phyloP scores from a whole-genome alignment of 305 asterid genomes.

The Rubia peregrina region DNA sequence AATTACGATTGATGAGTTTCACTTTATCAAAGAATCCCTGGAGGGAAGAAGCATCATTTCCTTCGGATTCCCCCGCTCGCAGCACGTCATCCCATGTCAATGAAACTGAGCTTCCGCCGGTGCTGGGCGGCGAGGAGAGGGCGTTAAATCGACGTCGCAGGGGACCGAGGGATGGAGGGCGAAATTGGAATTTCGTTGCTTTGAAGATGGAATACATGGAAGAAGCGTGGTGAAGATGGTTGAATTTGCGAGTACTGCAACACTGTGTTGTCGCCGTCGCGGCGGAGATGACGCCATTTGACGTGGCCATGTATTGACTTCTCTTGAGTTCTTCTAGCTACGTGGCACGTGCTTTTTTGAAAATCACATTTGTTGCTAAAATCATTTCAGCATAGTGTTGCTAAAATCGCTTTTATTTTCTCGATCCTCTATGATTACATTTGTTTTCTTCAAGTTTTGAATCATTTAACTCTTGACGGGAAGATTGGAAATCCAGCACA shows the following conservation, averaged over 20 bases:
- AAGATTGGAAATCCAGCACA: no score
- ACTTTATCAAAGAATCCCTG: conserved; percentile 57
- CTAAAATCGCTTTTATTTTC: no score
- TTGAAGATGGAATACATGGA: not conserved
- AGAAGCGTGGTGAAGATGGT: conserved; percentile 2
- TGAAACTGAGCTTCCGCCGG: conserved; percentile 11
- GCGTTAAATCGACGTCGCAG: conserved; percentile 20
- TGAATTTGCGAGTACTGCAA: not conserved
- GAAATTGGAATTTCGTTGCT: conserved; percentile 15
- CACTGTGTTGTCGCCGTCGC: not conserved
- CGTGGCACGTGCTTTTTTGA: no score
- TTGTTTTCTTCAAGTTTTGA: no score
- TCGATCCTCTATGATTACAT: no score
- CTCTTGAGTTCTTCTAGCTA: not conserved
- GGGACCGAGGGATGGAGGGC: conserved; percentile 15
- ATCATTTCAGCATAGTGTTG: no score
- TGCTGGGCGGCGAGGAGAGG: conserved; percentile 8
- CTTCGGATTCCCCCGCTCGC: conserved; percentile 20
- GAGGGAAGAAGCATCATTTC: conserved; percentile 38
- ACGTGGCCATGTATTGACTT: not conserved
- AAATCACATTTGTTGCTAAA: no score
- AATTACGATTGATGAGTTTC: conserved; percentile 64
- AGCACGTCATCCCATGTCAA: conserved; percentile 70
- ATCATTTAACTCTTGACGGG: no score
- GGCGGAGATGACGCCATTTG: not conserved